Evolutionary conservation across 2,329 filamentous ascomycete genomes (phyloP).

Genomic region (Colletotrichum noveboracense): DNA sequence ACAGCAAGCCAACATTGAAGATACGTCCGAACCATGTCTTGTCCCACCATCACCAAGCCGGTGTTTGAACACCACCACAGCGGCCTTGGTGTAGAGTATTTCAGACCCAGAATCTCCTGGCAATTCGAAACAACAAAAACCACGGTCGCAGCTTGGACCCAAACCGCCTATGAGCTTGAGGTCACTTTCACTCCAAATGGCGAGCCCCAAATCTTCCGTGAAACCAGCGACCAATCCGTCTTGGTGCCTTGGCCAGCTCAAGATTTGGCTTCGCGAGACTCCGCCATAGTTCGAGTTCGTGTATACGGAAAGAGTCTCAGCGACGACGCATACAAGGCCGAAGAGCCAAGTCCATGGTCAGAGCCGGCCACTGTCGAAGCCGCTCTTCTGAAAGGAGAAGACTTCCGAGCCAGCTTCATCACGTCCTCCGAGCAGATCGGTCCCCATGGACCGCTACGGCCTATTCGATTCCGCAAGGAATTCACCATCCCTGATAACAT

Average conservation of each 20-base stretch:
- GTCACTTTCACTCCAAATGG: background rate
- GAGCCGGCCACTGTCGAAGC: background rate
- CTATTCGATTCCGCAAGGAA: slow-evolving; percentile 5
- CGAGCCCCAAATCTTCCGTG: background rate
- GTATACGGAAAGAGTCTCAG: slow-evolving; percentile 25
- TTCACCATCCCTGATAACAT: background rate
- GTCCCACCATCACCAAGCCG: background rate
- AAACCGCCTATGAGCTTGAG: slow-evolving; percentile 24
- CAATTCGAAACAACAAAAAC: background rate
- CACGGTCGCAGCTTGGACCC: slow-evolving; percentile 11
- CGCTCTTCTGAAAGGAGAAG: background rate
- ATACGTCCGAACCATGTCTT: background rate
- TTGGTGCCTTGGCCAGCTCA: slow-evolving; percentile 23
- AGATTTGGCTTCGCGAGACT: slow-evolving; percentile 31
- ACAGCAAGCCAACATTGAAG: background rate
- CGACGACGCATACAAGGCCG: background rate
- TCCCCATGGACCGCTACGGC: background rate
- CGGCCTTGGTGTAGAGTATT: slow-evolving; percentile 17
- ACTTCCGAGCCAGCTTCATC: slow-evolving; percentile 7
- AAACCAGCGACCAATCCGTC: slow-evolving; percentile 15
- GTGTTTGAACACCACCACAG: slow-evolving; percentile 24
- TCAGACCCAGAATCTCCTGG: slow-evolving; percentile 24
- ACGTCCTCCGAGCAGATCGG: slow-evolving; percentile 1
- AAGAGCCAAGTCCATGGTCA: background rate
- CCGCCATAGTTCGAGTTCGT: slow-evolving; percentile 31